Evolutionary conservation across 192 early-diverging fungal species (phyloP).

Genomic region (Backusella sp.): DNA sequence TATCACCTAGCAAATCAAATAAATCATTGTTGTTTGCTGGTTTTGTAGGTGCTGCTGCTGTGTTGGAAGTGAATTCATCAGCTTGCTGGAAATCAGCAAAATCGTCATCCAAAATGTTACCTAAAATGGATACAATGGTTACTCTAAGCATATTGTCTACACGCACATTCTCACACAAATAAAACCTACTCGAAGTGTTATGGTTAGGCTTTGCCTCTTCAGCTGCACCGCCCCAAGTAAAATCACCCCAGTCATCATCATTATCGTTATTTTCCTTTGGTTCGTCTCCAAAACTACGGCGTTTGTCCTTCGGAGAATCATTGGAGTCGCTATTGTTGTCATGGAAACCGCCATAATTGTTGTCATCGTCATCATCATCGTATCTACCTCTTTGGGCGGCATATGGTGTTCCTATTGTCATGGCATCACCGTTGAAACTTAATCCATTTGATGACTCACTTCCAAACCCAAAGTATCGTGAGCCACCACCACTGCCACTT

Average conservation of each 20-base stretch:
- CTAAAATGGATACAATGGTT: not conserved
- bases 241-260: slow-evolving; percentile 82
- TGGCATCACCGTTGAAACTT: slow-evolving; percentile 38
- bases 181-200: not conserved
- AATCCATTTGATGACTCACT: slow-evolving; percentile 48
- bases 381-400: slow-evolving; percentile 10
- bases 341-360: slow-evolving; percentile 14
- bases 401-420: slow-evolving; percentile 40
- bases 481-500: slow-evolving; percentile 14
- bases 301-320: slow-evolving; percentile 8
- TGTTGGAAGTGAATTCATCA: slow-evolving; percentile 23
- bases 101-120: slow-evolving; percentile 44
- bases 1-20: slow-evolving; percentile 33
- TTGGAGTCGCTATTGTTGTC: slow-evolving; percentile 20
- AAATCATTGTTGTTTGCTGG: slow-evolving; percentile 26
- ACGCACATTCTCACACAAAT: not conserved
- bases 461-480: slow-evolving; percentile 61
- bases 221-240: slow-evolving; percentile 40
- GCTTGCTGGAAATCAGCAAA: slow-evolving; percentile 70
- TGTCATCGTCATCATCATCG: slow-evolving; percentile 4
- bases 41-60: slow-evolving; percentile 16
- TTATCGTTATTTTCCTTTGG: slow-evolving; percentile 2
- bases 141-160: not conserved
- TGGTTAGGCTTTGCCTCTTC: slow-evolving; percentile 18
- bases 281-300: not conserved